A percentile compares a stretch with the other conserved stretches of the same genome.
These are phyloP conservation scores for Ustilago trichophora DNA, from an alignment of 1,284 basidiomycete genomes.

Conservation along the genomic window DNA sequence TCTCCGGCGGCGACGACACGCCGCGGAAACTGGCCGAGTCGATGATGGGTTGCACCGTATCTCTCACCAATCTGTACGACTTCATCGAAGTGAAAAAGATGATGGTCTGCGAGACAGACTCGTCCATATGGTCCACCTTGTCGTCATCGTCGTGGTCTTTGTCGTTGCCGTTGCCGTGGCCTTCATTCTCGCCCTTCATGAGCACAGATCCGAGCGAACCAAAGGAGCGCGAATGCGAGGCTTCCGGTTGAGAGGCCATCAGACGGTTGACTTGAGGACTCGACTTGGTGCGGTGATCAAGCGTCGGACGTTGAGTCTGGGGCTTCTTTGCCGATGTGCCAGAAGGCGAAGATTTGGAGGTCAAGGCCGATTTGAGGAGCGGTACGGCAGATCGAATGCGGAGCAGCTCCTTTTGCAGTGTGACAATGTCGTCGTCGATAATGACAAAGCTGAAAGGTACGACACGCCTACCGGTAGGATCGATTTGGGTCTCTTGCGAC, in stretches of 20 bases:
- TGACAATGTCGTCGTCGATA: constrained; percentile 58
- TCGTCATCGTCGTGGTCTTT: too few relatives aligned
- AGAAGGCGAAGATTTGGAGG: constrained; percentile 18
- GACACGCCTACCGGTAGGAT: constrained; percentile 11
- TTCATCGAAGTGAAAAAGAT: constrained; percentile 55
- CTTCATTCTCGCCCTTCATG: constrained; percentile 9
- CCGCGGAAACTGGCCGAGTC: constrained; percentile 45
- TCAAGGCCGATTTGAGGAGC: constrained; percentile 42
- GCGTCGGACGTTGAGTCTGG: constrained; percentile 10
- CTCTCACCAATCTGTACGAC: constrained; percentile 42
- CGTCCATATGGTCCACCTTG: constrained; percentile 1
- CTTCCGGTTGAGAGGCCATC: constrained; percentile 18
- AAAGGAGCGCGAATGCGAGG: constrained; percentile 16
- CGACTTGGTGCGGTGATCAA: constrained; percentile 46
- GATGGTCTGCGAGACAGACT: constrained; percentile 48
- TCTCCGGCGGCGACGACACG: constrained; percentile 46
- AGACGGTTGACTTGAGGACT: constrained; percentile 48
- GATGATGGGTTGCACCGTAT: constrained; percentile 52
- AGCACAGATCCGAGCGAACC: constrained; percentile 14
- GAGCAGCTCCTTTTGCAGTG: constrained; percentile 51
- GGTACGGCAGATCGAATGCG: constrained; percentile 53
- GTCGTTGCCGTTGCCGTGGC: too few relatives aligned
- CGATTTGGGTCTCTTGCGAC: constrained; percentile 7
- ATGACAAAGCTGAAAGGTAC: constrained; percentile 55
- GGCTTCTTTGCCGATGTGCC: not conserved